phyloP scores from a whole-genome alignment of 108 stramenopile genomes.

The Cyclotella kingstonii region DNA sequence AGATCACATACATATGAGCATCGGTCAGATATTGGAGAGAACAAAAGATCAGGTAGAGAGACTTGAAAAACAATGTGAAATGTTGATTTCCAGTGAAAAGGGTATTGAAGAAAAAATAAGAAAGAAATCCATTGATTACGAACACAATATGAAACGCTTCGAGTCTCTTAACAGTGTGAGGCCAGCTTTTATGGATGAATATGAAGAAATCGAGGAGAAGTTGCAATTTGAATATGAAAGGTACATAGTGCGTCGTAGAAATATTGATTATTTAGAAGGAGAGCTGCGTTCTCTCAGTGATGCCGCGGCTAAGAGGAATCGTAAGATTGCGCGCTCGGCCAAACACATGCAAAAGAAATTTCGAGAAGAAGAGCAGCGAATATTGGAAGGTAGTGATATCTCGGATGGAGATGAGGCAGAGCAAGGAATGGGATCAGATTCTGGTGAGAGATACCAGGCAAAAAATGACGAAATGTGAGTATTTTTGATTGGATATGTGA shows the following conservation, averaged over 20 bases:
- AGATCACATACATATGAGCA: slow-evolving; percentile 7
- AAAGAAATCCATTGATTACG: slow-evolving; percentile 39
- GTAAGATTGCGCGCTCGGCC: slow-evolving; percentile 54
- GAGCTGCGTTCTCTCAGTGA: slow-evolving; percentile 55
- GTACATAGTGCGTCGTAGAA: slow-evolving; percentile 58
- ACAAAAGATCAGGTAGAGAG: slow-evolving; percentile 20
- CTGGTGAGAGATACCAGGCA: not conserved
- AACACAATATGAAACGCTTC: slow-evolving; percentile 35
- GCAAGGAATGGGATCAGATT: not conserved
- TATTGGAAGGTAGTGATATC: slow-evolving; percentile 23
- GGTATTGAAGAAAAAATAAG: slow-evolving; percentile 35
- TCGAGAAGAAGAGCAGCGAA: slow-evolving; percentile 49
- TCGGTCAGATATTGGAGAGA: slow-evolving; percentile 17
- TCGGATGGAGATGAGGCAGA: not conserved
- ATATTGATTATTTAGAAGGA: slow-evolving; percentile 77
- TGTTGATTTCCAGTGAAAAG: slow-evolving; percentile 25
- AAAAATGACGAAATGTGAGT: slow-evolving; percentile 4
- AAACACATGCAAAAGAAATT: slow-evolving; percentile 59
- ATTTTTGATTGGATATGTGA: not conserved
- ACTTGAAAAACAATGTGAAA: slow-evolving; percentile 30
- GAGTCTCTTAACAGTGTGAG: slow-evolving; percentile 57
- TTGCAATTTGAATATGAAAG: slow-evolving; percentile 78
- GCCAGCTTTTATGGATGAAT: slow-evolving; percentile 85
- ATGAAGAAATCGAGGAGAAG: slow-evolving; percentile 80
- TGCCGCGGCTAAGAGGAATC: slow-evolving; percentile 39